Base-by-base conservation (phyloP, 176 grass and related monocot species). In the Urochloa ruziziensis region DNA sequence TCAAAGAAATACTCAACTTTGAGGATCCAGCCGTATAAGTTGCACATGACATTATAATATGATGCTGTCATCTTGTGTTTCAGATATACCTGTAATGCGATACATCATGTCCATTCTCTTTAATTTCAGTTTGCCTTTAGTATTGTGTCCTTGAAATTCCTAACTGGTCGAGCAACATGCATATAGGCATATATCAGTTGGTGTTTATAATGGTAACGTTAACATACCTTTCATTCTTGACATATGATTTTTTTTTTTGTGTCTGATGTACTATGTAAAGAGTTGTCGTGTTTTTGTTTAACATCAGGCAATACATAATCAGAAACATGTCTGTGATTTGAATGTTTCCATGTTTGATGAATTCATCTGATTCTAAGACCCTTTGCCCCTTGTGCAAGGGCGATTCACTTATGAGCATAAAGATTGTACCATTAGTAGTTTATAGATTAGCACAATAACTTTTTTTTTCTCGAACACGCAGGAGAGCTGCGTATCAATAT, bases 21-120 rank as follows among this genome's bases (percentile, higher is more conserved):
- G 32, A 83, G 34, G 19, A 52, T 64, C 13, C 6, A 72, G 30
- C 68, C 23, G 5, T 18, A 62, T 34, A 33, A 42, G 29, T 62
- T 79, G 42, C 25, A 25, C 33, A 67, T 52, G 21, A 37, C 40
- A 53, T 30, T 71, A 71, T 72, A 80, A 80, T 73, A 62, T 40
- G 54, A 1, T 44, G 43, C 62, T 32, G 57, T 25, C 49, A 65
- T 80, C 7, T 64, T 80, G 34, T 62, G 30, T 35, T 82, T 47
- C 21, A 77, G 36, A 61, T 40, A 6, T 62, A 40, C 21, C 63
- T 81, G 36, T 83, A 28, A 51, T 64, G 57, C 51, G 8, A 10
- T 23, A n/a, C 27, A 24, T 30, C 43, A 16, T 36, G 23, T 10
- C 12, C 21, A 3, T 17, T 12, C n/a, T 54, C 16, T 59, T 17